Base-by-base conservation (phyloP, 805 yeast species). In the Metschnikowia drakensbergensis region DNA sequence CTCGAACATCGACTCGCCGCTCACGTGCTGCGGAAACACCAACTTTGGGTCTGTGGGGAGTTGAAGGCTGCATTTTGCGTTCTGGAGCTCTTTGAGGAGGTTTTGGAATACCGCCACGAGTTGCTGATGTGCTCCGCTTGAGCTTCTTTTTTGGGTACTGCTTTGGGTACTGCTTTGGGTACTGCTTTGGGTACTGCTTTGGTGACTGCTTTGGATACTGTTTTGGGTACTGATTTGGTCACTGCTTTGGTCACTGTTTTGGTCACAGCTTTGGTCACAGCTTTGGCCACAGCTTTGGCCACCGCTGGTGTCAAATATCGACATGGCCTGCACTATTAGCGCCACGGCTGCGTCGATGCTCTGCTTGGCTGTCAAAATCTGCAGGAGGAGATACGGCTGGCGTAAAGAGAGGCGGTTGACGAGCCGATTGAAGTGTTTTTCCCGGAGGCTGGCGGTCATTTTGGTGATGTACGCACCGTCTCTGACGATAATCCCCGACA, bases 401-500 rank as follows among this genome's bases (percentile, higher is more conserved):
- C 62, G 71, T 47, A 70, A 50, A 9, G 47, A 46, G 22, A 71
- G 46, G 22, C 57, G 51, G 42, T 50, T 54, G 25, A 78, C 56
- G 48, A 60, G 60, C 51, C 68, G 62, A 54, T 62, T 71, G 52
- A 69, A 67, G 49, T 60, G 64, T 47, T 66, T 76, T 57, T 73
- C 80, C 54, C 69, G 74, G 46, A 76, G 61, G 44, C 57, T 58
- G 48, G 66, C 75, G 45, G 72, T 74, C 51, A 84, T 61, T 29
- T 77, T 77, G 1, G 76, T 69, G 4, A 85, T 68, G 51, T 75
- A 74, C 9, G 76, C 72, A 5, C 84, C 83, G 46, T 72, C 75
- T 44, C 91, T 63, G 0, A 80, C 77, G 0, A 84, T 61, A 1
- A 81, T 71, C 0, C 92, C 92, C 51, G 83, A 82, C 11, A 84